Base-by-base conservation (phyloP, 768 basidiomycete genomes). In the Pholiota conissans region DNA sequence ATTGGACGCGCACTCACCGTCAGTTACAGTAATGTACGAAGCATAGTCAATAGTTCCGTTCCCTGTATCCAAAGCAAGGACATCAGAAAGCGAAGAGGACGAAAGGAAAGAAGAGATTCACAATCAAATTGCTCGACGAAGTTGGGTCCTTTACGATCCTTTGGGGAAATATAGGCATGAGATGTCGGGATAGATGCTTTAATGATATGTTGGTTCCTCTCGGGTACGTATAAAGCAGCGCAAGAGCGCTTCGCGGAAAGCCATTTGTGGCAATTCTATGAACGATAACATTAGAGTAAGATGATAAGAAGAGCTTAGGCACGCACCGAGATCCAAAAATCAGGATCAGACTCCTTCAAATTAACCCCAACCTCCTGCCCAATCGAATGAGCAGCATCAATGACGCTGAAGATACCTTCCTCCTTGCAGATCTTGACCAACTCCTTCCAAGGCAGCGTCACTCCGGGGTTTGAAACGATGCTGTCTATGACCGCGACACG, bases 241-340 rank as follows among this genome's bases (percentile, higher is more conserved):
- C 79, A 84, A 1, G 83, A 76, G 5, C 92, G 80, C 68, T 90
- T 87, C 3, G 83, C 78, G 63, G 79, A 86, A 1, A 93, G 73
- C 92, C 93, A 95, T 71, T 95, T 94, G 71, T 94, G 89, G 61
- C 87, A 89, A 63, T 93, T 93, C 84, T 90, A 59, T 26, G 47
- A 22, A 45, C 18, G 8, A 27, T 32, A 1, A 49, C 14, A 53
- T 16, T 27, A 55, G 16, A 13, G 26, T n/a, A 13, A 16, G 3
- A 11, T 29, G 13, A 56, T 13, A 48, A 20, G 13, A 50, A 7
- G 27, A 24, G 6, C 27, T 29, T 53, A 9, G 2, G 13, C 10
- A 59, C 82, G 22, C 59, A 91, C 90, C 30, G 90, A 87, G 3
- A 88, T 72, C 86, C 87, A 93, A 65, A 93, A 92, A 70, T 94